These are phyloP conservation scores for Cryptococcus jaspeensis DNA, from an alignment of 1,284 basidiomycete genomes.

Conservation along the genomic window DNA sequence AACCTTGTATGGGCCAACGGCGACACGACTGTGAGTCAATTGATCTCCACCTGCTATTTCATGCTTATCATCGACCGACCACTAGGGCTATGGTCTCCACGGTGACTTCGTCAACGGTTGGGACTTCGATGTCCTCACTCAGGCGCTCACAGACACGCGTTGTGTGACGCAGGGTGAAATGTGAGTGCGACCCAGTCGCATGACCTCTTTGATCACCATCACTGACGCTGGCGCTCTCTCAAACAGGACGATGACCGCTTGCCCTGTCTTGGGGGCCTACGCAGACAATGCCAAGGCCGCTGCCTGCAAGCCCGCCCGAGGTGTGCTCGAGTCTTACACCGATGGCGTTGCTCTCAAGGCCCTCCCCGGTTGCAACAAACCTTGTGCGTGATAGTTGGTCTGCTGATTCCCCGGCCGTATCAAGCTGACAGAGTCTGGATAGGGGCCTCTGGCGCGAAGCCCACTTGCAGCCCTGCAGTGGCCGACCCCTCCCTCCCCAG, in stretches of 20 bases:
- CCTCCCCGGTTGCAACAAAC: conserved; percentile 36
- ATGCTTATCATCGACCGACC: conserved; percentile 9
- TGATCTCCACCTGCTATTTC: neutral
- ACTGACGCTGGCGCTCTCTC: neutral
- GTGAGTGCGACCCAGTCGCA: too few species aligned
- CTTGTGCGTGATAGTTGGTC: conserved; percentile 25
- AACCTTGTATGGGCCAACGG: conserved; percentile 46
- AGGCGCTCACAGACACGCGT: conserved; percentile 25
- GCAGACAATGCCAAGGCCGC: conserved; percentile 15
- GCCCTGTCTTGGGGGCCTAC: conserved; percentile 25
- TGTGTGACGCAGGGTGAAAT: conserved; percentile 26
- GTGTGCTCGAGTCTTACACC: conserved; percentile 21
- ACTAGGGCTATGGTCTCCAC: conserved; percentile 39
- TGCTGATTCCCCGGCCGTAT: too few species aligned
- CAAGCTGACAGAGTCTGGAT: too few species aligned
- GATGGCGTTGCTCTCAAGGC: conserved; percentile 23
- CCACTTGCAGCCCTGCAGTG: conserved; percentile 20
- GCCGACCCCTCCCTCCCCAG: conserved; percentile 21
- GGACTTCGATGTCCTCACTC: conserved; percentile 30
- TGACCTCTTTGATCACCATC: neutral
- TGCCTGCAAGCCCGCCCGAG: conserved; percentile 27
- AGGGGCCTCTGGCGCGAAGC: conserved; percentile 28
- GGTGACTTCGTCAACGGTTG: conserved; percentile 38
- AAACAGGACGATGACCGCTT: conserved; percentile 20
- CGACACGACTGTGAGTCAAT: conserved; percentile 32